Percentiles rank a stretch among this genome's conserved stretches.
Conservation (phyloP, 2,329 filamentous ascomycete genomes). For the Xylaria sp. region DNA sequence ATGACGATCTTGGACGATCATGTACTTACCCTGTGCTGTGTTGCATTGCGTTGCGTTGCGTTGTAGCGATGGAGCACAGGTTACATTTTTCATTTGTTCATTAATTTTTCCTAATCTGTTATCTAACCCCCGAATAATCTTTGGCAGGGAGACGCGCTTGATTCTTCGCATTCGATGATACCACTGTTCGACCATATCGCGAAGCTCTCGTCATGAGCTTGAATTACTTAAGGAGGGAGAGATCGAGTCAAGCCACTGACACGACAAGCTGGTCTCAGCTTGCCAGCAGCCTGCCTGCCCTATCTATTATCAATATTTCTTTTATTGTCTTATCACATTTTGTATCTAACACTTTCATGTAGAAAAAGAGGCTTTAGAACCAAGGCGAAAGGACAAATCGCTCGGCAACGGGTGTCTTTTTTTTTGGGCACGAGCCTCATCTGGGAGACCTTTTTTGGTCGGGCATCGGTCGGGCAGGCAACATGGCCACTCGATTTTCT, state of each 20-base stretch:
- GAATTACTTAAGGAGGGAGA: not conserved
- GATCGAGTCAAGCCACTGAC: constrained; percentile 5
- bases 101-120: constrained; percentile 10
- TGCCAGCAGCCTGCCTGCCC: constrained; percentile 9
- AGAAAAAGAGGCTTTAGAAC: constrained; percentile 34
- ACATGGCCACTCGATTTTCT: constrained; percentile 1
- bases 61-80: constrained; percentile 21
- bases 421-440: constrained; percentile 31
- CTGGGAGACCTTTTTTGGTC: constrained; percentile 23
- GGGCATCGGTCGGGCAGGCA: constrained; percentile 30
- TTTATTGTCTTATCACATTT: constrained; percentile 28
- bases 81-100: constrained; percentile 30
- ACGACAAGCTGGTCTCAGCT: constrained; percentile 23
- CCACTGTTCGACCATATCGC: constrained; percentile 32
- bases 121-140: not conserved
- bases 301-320: constrained; percentile 13
- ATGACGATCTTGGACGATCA: constrained; percentile 27
- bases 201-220: constrained; percentile 16
- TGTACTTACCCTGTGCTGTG: constrained; percentile 16
- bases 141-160: constrained; percentile 5
- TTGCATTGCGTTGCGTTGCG: constrained; percentile 5
- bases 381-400: constrained; percentile 13
- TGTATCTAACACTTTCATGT: constrained; percentile 35
- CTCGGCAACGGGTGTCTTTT: constrained; percentile 30
- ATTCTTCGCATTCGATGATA: constrained; percentile 34